Evolutionary conservation across 1,284 basidiomycete species (phyloP).

Genomic region (Microbotryum lychnidis-dioicae): DNA sequence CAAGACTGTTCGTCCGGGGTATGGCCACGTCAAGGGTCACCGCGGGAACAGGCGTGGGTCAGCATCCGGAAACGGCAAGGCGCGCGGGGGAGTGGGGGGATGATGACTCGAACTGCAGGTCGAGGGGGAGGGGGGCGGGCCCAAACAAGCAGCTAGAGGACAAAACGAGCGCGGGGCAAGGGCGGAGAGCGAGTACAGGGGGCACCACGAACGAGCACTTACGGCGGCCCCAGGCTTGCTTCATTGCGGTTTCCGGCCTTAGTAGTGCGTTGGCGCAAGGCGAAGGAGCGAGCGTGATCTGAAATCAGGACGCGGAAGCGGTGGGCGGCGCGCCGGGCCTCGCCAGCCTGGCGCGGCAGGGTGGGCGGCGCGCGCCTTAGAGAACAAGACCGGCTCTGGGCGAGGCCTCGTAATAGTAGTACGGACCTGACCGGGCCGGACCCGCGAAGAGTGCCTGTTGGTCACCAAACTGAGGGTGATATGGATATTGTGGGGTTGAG

Average conservation of each 20-base stretch:
- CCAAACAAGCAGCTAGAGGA: background rate
- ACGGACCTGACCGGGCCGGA: no score
- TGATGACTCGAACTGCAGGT: background rate
- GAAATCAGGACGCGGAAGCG: no score
- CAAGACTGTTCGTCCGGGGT: conserved; percentile 8
- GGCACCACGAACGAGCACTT: conserved; percentile 1
- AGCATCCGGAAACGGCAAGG: background rate
- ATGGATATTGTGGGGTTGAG: no score
- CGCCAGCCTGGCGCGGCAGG: no score
- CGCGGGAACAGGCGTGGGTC: background rate
- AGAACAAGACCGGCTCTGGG: no score
- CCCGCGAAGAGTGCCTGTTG: no score
- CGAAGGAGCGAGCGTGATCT: no score
- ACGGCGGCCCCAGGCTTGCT: conserved; percentile 26
- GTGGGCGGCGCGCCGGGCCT: no score
- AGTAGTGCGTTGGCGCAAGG: no score
- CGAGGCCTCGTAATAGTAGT: no score
- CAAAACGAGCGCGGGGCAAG: background rate
- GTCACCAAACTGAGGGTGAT: no score
- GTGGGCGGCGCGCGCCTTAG: no score
- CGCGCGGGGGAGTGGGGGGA: background rate
- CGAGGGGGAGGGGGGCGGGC: background rate
- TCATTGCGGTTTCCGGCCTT: background rate
- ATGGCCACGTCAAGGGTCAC: background rate
- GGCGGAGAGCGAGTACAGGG: background rate